A percentile compares a stretch with the other conserved stretches of the same genome.
These are phyloP conservation scores for Amorphotheca resinae DNA, from an alignment of 495 filamentous ascomycete genomes.

Conservation along the genomic window DNA sequence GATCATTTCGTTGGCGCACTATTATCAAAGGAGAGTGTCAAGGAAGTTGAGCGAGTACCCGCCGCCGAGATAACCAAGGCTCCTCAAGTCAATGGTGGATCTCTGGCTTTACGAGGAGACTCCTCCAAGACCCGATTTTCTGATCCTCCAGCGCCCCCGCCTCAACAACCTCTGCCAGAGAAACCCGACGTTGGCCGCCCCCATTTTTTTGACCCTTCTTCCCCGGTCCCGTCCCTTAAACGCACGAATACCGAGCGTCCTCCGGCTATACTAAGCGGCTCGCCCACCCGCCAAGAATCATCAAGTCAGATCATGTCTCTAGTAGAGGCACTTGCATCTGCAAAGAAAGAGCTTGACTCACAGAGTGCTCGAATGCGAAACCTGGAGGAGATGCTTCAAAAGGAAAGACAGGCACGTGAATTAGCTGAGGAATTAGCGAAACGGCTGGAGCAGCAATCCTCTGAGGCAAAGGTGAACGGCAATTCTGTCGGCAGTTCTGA, in stretches of 20 bases:
- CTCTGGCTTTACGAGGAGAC: slow-evolving; percentile 36
- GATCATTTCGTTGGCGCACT: slow-evolving; percentile 67
- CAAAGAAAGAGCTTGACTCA: slow-evolving; percentile 70
- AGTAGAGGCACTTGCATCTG: slow-evolving; percentile 65
- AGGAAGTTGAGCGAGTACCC: slow-evolving; percentile 42
- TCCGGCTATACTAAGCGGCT: slow-evolving; percentile 41
- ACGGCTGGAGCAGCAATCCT: slow-evolving; percentile 47
- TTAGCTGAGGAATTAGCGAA: slow-evolving; percentile 70
- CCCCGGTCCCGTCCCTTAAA: slow-evolving; percentile 47
- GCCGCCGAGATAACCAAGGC: slow-evolving; percentile 27
- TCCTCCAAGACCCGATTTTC: slow-evolving; percentile 62
- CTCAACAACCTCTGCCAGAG: slow-evolving; percentile 80
- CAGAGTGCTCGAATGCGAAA: slow-evolving; percentile 68
- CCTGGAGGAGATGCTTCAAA: slow-evolving; percentile 62
- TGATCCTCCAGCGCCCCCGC: slow-evolving; percentile 82
- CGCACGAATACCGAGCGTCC: slow-evolving; percentile 64
- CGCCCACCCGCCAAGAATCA: slow-evolving; percentile 47
- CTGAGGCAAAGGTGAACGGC: slow-evolving; percentile 23
- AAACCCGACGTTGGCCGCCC: slow-evolving; percentile 58
- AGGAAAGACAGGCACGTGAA: slow-evolving; percentile 71
- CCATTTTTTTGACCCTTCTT: slow-evolving; percentile 29
- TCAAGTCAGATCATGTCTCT: slow-evolving; percentile 66
- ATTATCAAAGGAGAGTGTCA: slow-evolving; percentile 58
- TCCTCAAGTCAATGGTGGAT: slow-evolving; percentile 27
- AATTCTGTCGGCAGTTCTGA: slow-evolving; percentile 15